A percentile compares a stretch with the other conserved stretches of the same genome.
These are phyloP conservation scores for Golubevia pallescens DNA, from an alignment of 1,284 basidiomycete species.

Conservation along the genomic window DNA sequence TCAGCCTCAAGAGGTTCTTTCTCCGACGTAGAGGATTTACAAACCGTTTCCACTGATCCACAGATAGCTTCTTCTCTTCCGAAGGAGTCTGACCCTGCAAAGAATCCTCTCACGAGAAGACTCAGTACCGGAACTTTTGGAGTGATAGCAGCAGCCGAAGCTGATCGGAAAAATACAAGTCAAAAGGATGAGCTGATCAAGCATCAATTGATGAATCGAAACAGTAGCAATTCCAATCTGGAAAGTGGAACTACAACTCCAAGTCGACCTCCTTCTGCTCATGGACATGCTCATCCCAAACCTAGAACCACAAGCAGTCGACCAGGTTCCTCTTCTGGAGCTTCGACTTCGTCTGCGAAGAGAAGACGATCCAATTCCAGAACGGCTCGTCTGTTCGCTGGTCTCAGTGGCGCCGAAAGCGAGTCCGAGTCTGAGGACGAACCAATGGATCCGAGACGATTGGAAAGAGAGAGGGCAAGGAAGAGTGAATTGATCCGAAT, in stretches of 20 bases:
- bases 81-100: neutral
- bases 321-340: neutral
- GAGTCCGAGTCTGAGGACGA: conserved; percentile 9
- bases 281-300: neutral
- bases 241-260: neutral
- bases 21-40: neutral
- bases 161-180: no score
- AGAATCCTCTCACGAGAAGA: neutral
- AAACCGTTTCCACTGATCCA: neutral
- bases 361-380: neutral
- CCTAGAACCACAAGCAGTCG: neutral
- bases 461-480: conserved; percentile 31
- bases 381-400: neutral
- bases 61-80: neutral
- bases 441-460: neutral
- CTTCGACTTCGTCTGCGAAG: neutral
- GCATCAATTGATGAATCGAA: neutral
- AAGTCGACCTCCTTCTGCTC: neutral
- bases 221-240: neutral
- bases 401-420: neutral
- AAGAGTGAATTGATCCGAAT: conserved; percentile 46
- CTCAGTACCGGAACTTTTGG: neutral
- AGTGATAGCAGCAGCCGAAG: no score
- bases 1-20: neutral
- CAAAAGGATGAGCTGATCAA: neutral